These are phyloP conservation scores for Mycogone perniciosa DNA, from an alignment of 2,329 filamentous ascomycete species.

Conservation along the genomic window DNA sequence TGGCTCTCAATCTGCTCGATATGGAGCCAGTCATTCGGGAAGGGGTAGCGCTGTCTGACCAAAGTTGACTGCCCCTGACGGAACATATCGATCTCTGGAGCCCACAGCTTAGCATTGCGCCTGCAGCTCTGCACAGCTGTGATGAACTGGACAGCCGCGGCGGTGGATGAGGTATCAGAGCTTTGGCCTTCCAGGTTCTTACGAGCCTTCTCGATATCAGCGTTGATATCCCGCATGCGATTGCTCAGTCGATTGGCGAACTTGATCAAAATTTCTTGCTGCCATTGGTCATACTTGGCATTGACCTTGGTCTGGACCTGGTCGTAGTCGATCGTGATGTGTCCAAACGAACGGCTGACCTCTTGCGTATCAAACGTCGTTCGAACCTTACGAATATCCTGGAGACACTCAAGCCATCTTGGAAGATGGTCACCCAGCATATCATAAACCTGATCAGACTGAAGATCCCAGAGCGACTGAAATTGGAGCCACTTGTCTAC, in stretches of 20 bases:
- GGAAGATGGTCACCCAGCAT: constrained; percentile 84
- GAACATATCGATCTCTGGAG: constrained; percentile 92
- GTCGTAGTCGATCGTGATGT: constrained; percentile 93
- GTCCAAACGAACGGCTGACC: constrained; percentile 85
- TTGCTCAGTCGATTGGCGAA: constrained; percentile 85
- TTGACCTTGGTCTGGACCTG: constrained; percentile 99
- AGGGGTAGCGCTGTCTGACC: constrained; percentile 85
- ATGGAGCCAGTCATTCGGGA: constrained; percentile 87
- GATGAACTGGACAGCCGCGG: constrained; percentile 96
- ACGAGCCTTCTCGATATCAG: constrained; percentile 84
- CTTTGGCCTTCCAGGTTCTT: constrained; percentile 88
- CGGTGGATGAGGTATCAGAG: constrained; percentile 88
- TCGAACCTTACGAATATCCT: constrained; percentile 92
- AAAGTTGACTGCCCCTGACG: constrained; percentile 91
- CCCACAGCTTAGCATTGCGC: constrained; percentile 88
- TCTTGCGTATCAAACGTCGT: constrained; percentile 97
- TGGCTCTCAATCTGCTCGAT: constrained; percentile 95
- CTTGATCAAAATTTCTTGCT: constrained; percentile 91
- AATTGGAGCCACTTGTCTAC: constrained; percentile 99
- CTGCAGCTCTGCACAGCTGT: constrained; percentile 96
- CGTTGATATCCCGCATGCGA: constrained; percentile 86
- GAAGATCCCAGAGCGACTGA: constrained; percentile 96
- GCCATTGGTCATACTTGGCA: constrained; percentile 99
- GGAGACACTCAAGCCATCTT: constrained; percentile 90
- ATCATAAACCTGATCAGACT: constrained; percentile 92